Evolutionary conservation across 164 flowering plant species (phyloP), one percentile per base, ranked within the genome.

Genomic region (Litsea cubeba): DNA sequence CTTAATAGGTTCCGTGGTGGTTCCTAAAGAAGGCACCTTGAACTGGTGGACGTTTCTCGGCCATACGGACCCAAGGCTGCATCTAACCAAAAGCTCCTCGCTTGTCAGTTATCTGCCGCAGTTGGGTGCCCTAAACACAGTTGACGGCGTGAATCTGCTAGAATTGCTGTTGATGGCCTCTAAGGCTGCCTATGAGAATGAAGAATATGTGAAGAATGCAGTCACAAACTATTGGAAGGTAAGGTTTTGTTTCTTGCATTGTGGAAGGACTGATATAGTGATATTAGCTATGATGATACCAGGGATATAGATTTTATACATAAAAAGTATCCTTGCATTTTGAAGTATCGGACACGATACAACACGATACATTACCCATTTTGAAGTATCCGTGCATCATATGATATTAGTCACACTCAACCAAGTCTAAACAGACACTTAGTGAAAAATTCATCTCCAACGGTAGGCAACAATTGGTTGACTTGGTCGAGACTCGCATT

Each of bases 211-310:
- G 8, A 14, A 79, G 51, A 57, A 72, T 22, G 74, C 68, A 0
- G 82, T 88, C 62, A 63, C 70, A 14, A 70, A 81, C 30, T 77
- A 73, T 8, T 88, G 88, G 88, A 72, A 87, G 83, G 90, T 87
- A 80, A 5, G 28, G 40, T 32, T 32, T 32, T 5, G 40, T 0
- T 32, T 32, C 40, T 28, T 28, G 28, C 28, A 28, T 28, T 28
- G 28, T 28, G 28, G 28, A 28, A 28, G 28, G 3, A 28, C 28
- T 28, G 28, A 28, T 26, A 26, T 1, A 26, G 28, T 26, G 1
- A 26, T 26, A 26, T 1, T 26, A 26, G 25, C 25, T 25, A 25
- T 25, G 25, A 25, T n/a, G n/a, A n/a, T n/a, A n/a, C n/a, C n/a
- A n/a, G n/a, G n/a, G n/a, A n/a, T n/a, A n/a, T n/a, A n/a, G n/a